Evolutionary conservation across 495 filamentous ascomycete species (phyloP), one percentile per base, ranked within the genome.

Genomic region (Neurospora discreta): DNA sequence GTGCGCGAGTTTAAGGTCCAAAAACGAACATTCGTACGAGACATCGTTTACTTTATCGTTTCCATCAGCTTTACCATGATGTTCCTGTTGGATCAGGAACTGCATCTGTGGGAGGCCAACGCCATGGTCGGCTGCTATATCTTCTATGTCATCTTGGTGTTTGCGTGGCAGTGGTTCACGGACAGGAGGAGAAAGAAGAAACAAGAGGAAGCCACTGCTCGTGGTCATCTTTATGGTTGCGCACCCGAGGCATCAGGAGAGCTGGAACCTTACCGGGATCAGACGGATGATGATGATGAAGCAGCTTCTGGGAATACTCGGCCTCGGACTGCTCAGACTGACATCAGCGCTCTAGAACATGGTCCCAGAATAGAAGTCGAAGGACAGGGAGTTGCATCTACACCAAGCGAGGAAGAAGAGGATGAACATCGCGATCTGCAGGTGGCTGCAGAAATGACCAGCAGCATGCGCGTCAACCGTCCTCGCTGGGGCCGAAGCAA

Each of bases 1-100:
- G 93, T 98, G 0, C 86, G 93, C 72, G 95, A 97, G 33, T 99
- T 98, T 81, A 91, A 89, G 72, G 95, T 98, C 68, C 90, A 92
- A 68, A 89, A 90, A 74, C 90, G 90, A 76, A 95, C 93, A 52
- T 98, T 98, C 77, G 88, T 98, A 40, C 86, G 96, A 71, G 96
- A 99, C 78, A 92, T 98, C 39, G 89, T 90, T 13, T 99, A 97
- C 82, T 99, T 99, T 78, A 90, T 97, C 68, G 85, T 92, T 40
- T 93, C 96, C 11, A 90, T 94, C 68, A 86, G 87, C 74, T 97
- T 98, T 80, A 94, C 91, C 76, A 92, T 98, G 87, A 81, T 91
- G 8, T 91, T 98, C 74, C 79, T 99, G 16, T 90, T 90, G 16
- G 96, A 99, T 78, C 95, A 95, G 1, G 85, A 88, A 72, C 85